Evolutionary conservation across 208 protist genomes (phyloP).

Genomic region (Wallacemonas rigidus): DNA sequence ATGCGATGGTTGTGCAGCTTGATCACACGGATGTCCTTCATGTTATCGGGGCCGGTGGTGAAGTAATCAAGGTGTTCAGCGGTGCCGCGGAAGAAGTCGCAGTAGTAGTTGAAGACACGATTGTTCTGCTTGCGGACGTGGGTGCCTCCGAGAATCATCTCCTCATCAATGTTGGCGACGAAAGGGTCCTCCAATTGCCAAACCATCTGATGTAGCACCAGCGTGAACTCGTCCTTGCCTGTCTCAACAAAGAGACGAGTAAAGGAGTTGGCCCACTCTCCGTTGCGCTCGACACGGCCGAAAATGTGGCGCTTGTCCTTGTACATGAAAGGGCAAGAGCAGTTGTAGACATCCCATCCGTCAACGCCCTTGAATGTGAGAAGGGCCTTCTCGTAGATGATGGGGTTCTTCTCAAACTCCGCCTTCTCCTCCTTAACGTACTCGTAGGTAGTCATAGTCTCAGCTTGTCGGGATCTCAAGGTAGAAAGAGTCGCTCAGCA

Average conservation of each 20-base stretch:
- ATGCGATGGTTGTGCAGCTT: constrained; percentile 48
- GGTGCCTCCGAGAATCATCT: constrained; percentile 56
- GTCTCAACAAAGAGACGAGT: constrained; percentile 48
- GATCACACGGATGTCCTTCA: constrained; percentile 61
- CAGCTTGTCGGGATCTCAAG: background rate
- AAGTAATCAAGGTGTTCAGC: constrained; percentile 51
- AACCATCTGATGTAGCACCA: constrained; percentile 34
- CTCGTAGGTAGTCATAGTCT: constrained; percentile 26
- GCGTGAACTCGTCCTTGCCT: constrained; percentile 44
- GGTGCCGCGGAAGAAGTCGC: constrained; percentile 55
- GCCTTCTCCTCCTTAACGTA: constrained; percentile 43
- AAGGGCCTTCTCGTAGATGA: constrained; percentile 42
- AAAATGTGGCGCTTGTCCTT: constrained; percentile 43
- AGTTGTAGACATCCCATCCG: constrained; percentile 53
- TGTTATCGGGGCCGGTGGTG: constrained; percentile 48
- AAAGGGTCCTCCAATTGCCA: constrained; percentile 61
- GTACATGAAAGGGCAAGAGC: constrained; percentile 39
- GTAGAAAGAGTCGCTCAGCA: background rate
- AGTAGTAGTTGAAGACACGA: constrained; percentile 49
- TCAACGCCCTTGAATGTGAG: constrained; percentile 49
- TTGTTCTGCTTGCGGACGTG: constrained; percentile 43
- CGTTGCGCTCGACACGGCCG: constrained; percentile 34
- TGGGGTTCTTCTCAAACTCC: constrained; percentile 43
- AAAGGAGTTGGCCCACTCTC: constrained; percentile 43
- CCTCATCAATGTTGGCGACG: constrained; percentile 47